Base-by-base conservation (phyloP, 2,329 filamentous ascomycete genomes). In the Fonsecaea pedrosoi region DNA sequence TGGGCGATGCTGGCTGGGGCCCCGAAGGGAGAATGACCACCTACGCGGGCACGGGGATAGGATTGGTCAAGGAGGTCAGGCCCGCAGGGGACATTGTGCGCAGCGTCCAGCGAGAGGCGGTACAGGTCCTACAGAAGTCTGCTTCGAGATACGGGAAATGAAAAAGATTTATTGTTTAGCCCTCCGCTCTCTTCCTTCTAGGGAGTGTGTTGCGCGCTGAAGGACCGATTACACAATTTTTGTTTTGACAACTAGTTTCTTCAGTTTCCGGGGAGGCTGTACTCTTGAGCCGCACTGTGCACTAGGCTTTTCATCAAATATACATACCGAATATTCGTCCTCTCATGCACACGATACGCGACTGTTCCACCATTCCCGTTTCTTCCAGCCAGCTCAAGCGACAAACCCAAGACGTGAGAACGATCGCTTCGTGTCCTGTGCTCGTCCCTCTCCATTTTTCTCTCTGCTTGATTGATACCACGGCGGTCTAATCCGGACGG, bases 41-140 rank as follows among this genome's bases (percentile, higher is more conserved):
- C 9, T 90, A 89, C 80, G 87, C 86, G 13, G 87, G 88, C 3
- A 85, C 84, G 21, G 87, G 82, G 0, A 84, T 90, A 13, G 88
- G 88, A 0, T 77, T 90, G 67, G 80, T 89, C 1, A 84, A 76
- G 54, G 76, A 82, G 45, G 78, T 86, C 0, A 80, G 80, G 70
- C 73, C 78, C 15, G 87, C 85, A 2, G 79, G 75, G 12, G 81
- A 84, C 9, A 86, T 90, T 72, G 82, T 83, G 59, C 74, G 67
- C 53, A 63, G 66, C 59, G 61, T 68, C 35, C 70, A 68, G 45
- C 35, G 55, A 25, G 68, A 73, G 42, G 70, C 71, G 25, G 45
- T 69, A 12, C 25, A 65, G 4, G 53, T 69, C 9, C 42, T 73
- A 34, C 63, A 66, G 42, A 69, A 55, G 57, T 65, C 68, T 8